Evolutionary conservation across 306 rosid genomes (phyloP).

Genomic region (Lathyrus oleraceus): DNA sequence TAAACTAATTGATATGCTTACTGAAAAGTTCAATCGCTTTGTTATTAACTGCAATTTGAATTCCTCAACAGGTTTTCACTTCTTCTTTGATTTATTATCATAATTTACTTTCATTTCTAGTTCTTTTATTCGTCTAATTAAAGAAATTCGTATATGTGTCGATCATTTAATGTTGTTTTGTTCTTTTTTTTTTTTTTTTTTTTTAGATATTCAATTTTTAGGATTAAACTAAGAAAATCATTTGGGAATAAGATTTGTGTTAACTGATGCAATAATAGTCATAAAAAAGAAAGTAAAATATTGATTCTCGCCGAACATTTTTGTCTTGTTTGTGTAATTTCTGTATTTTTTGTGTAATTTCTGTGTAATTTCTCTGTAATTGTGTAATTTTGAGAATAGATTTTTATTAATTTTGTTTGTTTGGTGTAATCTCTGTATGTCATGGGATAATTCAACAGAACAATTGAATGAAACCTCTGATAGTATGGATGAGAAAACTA

Average conservation of each 20-base stretch:
- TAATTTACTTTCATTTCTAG: background rate
- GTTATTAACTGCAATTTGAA: constrained; percentile 36
- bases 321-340: background rate
- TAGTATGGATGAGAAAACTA: constrained; percentile 41
- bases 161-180: background rate
- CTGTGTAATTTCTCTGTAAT: no score
- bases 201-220: background rate
- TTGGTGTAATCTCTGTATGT: background rate
- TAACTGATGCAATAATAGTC: background rate
- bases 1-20: constrained; percentile 41
- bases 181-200: background rate
- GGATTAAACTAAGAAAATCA: background rate
- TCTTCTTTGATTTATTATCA: background rate
- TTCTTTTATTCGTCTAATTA: background rate
- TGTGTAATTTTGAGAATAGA: no score
- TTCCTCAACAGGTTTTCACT: constrained; percentile 41
- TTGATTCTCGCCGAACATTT: background rate
- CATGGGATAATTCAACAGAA: constrained; percentile 37
- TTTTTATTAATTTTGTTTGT: background rate
- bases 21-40: constrained; percentile 32
- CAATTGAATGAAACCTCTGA: constrained; percentile 39
- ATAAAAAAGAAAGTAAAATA: background rate
- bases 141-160: background rate
- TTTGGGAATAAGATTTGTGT: background rate
- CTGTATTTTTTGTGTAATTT: background rate